Evolutionary conservation across 371 early-diverging fungal species (phyloP).

Genomic region (Mortierella sp.): DNA sequence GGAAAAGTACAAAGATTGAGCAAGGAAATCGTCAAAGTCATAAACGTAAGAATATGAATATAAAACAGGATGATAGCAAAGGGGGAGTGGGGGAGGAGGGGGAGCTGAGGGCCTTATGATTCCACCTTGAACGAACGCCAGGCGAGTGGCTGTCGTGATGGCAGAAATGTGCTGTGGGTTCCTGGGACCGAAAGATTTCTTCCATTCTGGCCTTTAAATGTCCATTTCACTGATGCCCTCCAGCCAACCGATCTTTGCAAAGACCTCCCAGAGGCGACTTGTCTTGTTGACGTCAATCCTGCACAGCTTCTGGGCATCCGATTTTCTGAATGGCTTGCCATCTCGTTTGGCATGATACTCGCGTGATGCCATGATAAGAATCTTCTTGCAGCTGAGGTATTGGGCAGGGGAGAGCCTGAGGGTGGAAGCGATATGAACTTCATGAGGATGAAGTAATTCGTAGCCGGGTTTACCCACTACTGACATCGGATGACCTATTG

Average conservation of each 20-base stretch:
- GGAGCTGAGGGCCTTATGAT: no score
- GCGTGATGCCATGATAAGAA: slow-evolving; percentile 65
- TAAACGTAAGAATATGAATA: no score
- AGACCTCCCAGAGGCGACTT: slow-evolving; percentile 72
- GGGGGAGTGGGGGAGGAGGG: no score
- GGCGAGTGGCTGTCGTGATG: no score
- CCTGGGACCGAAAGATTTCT: no score
- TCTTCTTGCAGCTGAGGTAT: slow-evolving; percentile 70
- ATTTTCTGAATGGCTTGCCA: slow-evolving; percentile 66
- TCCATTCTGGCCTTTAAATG: no score
- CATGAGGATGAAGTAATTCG: slow-evolving; percentile 64
- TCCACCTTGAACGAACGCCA: no score
- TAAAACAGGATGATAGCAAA: no score
- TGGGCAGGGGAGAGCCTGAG: slow-evolving; percentile 77
- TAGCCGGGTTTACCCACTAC: slow-evolving; percentile 31
- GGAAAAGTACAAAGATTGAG: no score
- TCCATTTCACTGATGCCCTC: slow-evolving; percentile 36
- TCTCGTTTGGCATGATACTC: slow-evolving; percentile 40
- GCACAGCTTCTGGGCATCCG: slow-evolving; percentile 77
- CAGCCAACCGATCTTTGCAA: slow-evolving; percentile 67
- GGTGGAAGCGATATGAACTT: slow-evolving; percentile 71
- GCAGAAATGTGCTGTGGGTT: no score
- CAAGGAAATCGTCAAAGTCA: no score
- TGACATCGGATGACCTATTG: background rate
- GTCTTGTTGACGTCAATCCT: slow-evolving; percentile 82